Evolutionary conservation across 1,139 yeast genomes (phyloP).

Genomic region (Sugiyamaella novakii): DNA sequence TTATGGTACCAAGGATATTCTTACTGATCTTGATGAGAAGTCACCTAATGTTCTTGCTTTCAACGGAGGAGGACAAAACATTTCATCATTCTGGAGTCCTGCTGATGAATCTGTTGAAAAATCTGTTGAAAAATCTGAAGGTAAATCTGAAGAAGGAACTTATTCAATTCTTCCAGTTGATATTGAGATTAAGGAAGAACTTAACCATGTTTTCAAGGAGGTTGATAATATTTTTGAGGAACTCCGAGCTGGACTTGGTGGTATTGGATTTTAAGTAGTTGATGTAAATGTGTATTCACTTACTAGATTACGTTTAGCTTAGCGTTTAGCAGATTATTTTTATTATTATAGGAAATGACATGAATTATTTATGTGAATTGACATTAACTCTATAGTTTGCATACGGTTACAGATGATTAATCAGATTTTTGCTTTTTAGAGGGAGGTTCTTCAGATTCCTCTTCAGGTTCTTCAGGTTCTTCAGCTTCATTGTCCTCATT

Average conservation of each 20-base stretch:
- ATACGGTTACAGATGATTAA: too few relatives aligned
- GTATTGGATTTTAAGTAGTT: slow-evolving; percentile 4
- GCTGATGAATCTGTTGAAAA: slow-evolving; percentile 17
- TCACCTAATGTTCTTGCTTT: slow-evolving; percentile 88
- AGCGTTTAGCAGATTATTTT: too few relatives aligned
- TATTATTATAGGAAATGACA: too few relatives aligned
- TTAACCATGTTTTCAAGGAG: slow-evolving; percentile 31
- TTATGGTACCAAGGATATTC: slow-evolving; percentile 70
- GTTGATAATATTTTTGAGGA: slow-evolving; percentile 31
- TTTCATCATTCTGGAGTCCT: slow-evolving; percentile 66
- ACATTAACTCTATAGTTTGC: too few relatives aligned
- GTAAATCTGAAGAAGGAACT: slow-evolving; percentile 20
- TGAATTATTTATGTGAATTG: too few relatives aligned
- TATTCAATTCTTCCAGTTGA: slow-evolving; percentile 32
- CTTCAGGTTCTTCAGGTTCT: slow-evolving; percentile 15
- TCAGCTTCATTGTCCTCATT: slow-evolving; percentile 14
- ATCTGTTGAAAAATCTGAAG: slow-evolving; percentile 8
- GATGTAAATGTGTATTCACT: too few relatives aligned
- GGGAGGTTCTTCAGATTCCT: slow-evolving; percentile 22
- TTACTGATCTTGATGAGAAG: slow-evolving; percentile 72
- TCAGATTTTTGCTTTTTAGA: slow-evolving; percentile 25
- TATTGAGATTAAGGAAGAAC: slow-evolving; percentile 29
- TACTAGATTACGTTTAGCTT: too few relatives aligned
- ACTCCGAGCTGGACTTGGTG: slow-evolving; percentile 31
- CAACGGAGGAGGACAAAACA: slow-evolving; percentile 90